Evolutionary conservation across 768 basidiomycete genomes (phyloP).

Genomic region (Tephrocybe rancida): DNA sequence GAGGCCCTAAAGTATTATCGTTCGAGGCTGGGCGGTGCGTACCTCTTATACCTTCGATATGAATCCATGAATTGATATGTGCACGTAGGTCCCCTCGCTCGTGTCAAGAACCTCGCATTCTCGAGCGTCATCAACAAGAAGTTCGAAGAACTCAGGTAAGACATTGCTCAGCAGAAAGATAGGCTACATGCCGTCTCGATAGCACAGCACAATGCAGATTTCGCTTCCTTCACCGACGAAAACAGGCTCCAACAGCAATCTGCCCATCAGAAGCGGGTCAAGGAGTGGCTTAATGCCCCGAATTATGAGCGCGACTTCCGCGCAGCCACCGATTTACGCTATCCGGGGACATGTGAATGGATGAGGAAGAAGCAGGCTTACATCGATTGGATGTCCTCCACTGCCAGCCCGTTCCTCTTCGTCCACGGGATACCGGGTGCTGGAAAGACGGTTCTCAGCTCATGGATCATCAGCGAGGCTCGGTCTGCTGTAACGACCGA

Average conservation of each 20-base stretch:
- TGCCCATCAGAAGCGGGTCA: background rate
- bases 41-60: background rate
- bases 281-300: constrained; percentile 2
- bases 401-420: background rate
- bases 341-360: constrained; percentile 11
- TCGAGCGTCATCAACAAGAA: constrained; percentile 1
- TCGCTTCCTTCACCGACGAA: background rate
- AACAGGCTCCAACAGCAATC: background rate
- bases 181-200: background rate
- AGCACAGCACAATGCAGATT: constrained; percentile 5
- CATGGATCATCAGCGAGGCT: background rate
- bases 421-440: constrained; percentile 1
- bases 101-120: background rate
- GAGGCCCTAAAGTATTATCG: constrained; percentile 6
- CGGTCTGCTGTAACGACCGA: background rate
- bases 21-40: background rate
- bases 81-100: background rate
- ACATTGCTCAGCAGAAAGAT: background rate
- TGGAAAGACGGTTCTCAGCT: constrained; percentile 9
- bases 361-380: background rate
- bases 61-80: background rate
- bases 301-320: constrained; percentile 1
- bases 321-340: background rate
- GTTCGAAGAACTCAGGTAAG: background rate
- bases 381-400: background rate